Evolutionary conservation across 23 red algal genomes (phyloP), one percentile per base, ranked within the genome.

Genomic region (Gracilaria gracilis): DNA sequence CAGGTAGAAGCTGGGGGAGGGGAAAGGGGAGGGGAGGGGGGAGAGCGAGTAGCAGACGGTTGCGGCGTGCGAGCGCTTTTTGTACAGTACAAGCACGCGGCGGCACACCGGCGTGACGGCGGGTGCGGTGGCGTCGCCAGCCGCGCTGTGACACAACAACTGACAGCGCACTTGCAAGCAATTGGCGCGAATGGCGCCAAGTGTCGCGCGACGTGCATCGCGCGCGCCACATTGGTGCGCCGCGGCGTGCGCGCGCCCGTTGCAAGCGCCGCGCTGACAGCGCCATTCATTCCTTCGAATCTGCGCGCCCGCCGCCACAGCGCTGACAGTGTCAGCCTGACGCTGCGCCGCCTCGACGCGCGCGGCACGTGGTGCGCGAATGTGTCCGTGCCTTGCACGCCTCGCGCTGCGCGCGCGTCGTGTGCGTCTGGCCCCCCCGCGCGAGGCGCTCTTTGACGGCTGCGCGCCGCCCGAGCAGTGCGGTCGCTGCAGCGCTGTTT

Each of bases 1-100:
- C 42, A 77, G 38, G 24, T 12, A 16, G 21, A 48, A 37, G 39
- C 12, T 25, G 39, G 20, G n/a, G n/a, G n/a, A n/a, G n/a, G n/a
- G n/a, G n/a, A n/a, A n/a, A n/a, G n/a, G n/a, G 40, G 39, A 25
- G 72, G 2, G 46, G 16, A 28, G 27, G 72, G 35, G 69, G 2
- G 20, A 31, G 23, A 25, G 20, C 51, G 42, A 55, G 51, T 9
- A 42, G 40, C 40, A 42, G 7, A 42, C 72, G n/a, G n/a, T 48
- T 27, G 72, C 1, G 14, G 72, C 20, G 39, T 5, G 72, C 72
- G 37, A 1, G 72, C 72, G 39, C 72, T 77, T 19, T 77, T 77
- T 77, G 72, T 77, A 77, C 72, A 23, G 72, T 77, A 77, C 72
- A 23, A 50, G 72, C 39, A 17, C 72, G 36, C 39, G 34, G 39